A percentile compares a stretch with the other conserved stretches of the same genome.
phyloP scores from a whole-genome alignment of 169 alveolate species.

The Cryptosporidium viatorum region DNA sequence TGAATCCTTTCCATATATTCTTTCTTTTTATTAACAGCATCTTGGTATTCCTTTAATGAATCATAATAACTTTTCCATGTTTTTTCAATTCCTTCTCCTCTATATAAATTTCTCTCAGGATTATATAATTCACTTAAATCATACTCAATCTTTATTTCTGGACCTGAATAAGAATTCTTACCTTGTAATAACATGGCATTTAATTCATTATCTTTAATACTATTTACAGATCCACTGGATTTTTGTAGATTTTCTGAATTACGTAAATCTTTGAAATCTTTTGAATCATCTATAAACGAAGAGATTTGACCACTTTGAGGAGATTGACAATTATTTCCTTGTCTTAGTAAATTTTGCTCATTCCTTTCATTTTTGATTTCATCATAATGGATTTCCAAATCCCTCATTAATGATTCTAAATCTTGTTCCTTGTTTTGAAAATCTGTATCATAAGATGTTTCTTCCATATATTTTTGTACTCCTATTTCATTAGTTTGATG shows the following conservation, averaged over 20 bases:
- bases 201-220: neutral
- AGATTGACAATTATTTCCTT: neutral
- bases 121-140: constrained; percentile 47
- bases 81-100: constrained; percentile 64
- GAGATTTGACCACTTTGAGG: neutral
- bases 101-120: constrained; percentile 24
- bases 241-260: neutral
- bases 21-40: constrained; percentile 13
- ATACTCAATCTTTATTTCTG: constrained; percentile 35
- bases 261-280: neutral
- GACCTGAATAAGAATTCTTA: neutral
- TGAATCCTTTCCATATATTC: constrained; percentile 27
- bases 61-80: constrained; percentile 49
- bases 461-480: constrained; percentile 67
- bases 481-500: constrained; percentile 19
- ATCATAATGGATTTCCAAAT: constrained; percentile 16
- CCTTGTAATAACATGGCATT: neutral
- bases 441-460: constrained; percentile 8
- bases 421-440: neutral
- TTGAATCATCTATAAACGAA: neutral
- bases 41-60: constrained; percentile 14
- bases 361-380: constrained; percentile 1
- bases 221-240: neutral
- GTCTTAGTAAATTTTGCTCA: neutral
- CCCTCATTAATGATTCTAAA: constrained; percentile 25